phyloP scores from a whole-genome alignment of 2,329 filamentous ascomycete species.

The Xylaria digitata region DNA sequence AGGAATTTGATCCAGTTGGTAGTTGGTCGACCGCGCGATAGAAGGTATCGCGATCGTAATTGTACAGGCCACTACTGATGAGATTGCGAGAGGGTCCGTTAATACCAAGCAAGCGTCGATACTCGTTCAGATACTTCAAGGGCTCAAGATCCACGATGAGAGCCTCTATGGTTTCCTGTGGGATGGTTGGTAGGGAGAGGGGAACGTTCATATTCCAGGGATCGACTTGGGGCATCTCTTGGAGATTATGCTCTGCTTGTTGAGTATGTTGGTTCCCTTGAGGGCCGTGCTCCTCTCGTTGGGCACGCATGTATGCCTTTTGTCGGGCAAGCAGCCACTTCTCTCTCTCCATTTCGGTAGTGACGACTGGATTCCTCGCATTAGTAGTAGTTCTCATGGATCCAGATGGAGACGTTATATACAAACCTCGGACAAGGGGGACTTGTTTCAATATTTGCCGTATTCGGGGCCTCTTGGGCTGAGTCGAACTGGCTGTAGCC shows the following conservation, averaged over 20 bases:
- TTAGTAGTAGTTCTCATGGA: not conserved
- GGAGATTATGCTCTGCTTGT: not conserved
- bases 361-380: not conserved
- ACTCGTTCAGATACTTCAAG: slow-evolving; percentile 8
- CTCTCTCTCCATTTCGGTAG: too few relatives aligned
- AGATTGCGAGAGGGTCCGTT: slow-evolving; percentile 16
- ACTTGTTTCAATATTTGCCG: slow-evolving; percentile 10
- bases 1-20: too few relatives aligned
- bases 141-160: not conserved
- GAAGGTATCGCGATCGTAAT: not conserved
- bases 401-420: not conserved
- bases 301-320: too few relatives aligned
- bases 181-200: not conserved
- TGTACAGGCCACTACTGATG: slow-evolving; percentile 26
- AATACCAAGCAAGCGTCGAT: slow-evolving; percentile 7
- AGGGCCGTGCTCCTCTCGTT: too few relatives aligned
- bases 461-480: not conserved
- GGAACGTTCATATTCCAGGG: not conserved
- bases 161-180: not conserved
- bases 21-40: not conserved
- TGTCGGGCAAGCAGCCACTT: too few relatives aligned
- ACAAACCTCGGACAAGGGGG: slow-evolving; percentile 8
- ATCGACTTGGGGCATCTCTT: not conserved
- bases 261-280: too few relatives aligned
- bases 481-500: not conserved